phyloP scores from a whole-genome alignment of 192 early-diverging fungal species.

The Funneliformis geosporum region DNA sequence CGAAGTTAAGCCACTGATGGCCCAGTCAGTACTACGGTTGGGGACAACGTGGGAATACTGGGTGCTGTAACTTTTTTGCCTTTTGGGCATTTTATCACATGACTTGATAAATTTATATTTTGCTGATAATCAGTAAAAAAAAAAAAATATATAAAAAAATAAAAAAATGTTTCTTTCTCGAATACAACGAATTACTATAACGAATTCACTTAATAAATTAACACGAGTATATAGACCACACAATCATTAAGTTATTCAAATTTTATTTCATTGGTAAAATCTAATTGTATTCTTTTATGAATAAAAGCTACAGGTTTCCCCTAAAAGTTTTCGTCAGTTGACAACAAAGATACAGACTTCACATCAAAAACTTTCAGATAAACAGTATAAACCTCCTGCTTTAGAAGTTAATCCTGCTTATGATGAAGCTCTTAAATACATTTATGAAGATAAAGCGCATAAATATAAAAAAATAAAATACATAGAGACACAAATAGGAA shows the following conservation, averaged over 20 bases:
- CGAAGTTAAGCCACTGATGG: too few species aligned
- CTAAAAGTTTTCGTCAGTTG: not conserved
- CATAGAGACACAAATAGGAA: slow-evolving; percentile 43
- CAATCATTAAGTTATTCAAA: not conserved
- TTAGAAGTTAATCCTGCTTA: slow-evolving; percentile 67
- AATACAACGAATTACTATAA: not conserved
- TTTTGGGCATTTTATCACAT: too few species aligned
- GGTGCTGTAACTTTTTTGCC: too few species aligned
- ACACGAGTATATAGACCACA: not conserved
- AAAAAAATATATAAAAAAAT: too few species aligned
- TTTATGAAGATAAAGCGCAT: slow-evolving; percentile 58
- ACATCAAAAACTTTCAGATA: not conserved
- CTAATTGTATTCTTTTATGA: too few species aligned
- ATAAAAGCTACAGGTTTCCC: not conserved
- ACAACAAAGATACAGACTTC: not conserved
- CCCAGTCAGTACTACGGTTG: too few species aligned
- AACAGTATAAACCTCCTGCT: slow-evolving; percentile 40
- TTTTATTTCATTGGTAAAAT: too few species aligned
- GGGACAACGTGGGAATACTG: too few species aligned
- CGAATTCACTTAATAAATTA: not conserved
- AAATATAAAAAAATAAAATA: slow-evolving; percentile 46
- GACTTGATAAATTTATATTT: too few species aligned
- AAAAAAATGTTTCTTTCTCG: not conserved
- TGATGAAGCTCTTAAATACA: slow-evolving; percentile 75
- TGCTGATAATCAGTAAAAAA: too few species aligned